Percentiles rank a stretch among this genome's conserved stretches.
Evolutionary conservation across 2,329 filamentous ascomycete species (phyloP).

Genomic region (Leptographium radiaticola): DNA sequence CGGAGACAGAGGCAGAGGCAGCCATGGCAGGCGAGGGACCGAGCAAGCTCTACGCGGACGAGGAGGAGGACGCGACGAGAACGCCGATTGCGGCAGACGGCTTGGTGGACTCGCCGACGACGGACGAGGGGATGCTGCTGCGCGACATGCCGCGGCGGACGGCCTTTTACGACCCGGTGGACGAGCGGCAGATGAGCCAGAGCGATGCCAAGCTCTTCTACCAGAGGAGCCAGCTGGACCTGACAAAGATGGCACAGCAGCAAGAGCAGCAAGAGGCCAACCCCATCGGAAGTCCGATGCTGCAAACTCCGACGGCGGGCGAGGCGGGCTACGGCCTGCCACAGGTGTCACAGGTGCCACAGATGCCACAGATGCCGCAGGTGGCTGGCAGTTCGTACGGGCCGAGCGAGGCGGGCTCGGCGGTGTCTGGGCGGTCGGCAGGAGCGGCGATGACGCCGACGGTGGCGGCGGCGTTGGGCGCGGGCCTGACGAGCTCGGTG

Average conservation of each 20-base stretch:
- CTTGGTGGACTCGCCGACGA: conserved; percentile 1
- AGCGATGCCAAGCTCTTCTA: conserved; percentile 94
- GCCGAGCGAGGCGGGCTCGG: not conserved
- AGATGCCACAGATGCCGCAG: not conserved
- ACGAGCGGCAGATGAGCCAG: conserved; percentile 89
- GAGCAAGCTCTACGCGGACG: not conserved
- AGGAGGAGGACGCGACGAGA: not conserved
- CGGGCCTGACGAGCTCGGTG: conserved; percentile 11
- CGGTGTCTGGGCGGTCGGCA: not conserved
- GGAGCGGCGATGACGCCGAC: not conserved
- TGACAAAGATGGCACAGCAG: conserved; percentile 23
- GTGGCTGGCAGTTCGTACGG: not conserved
- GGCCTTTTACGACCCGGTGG: conserved; percentile 84
- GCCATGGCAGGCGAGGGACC: not conserved
- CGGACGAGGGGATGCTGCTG: conserved; percentile 42
- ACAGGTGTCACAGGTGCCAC: not conserved
- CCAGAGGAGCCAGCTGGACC: conserved; percentile 66
- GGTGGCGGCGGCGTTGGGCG: not conserved
- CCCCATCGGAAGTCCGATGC: conserved; percentile 16
- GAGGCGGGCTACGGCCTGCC: not conserved
- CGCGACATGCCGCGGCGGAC: conserved; percentile 56
- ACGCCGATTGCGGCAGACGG: not conserved
- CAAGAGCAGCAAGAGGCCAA: conserved; percentile 23
- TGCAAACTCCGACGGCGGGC: not conserved
- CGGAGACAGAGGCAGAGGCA: not conserved